Evolutionary conservation across 1,284 basidiomycete species (phyloP), one percentile per base, ranked within the genome.

Genomic region (Rhodotorula sp.): DNA sequence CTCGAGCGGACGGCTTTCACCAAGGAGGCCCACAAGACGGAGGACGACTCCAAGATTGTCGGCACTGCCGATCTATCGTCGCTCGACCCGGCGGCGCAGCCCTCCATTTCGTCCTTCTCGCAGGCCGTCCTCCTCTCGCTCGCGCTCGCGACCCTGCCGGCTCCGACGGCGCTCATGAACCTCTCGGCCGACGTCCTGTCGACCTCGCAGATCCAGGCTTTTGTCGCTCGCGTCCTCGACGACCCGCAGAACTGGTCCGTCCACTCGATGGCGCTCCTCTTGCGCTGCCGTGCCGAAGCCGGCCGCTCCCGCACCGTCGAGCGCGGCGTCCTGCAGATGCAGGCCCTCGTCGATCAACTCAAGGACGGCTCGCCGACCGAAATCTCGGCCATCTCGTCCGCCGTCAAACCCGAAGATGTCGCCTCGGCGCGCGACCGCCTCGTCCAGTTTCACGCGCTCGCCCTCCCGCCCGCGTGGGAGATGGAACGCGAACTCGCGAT

Each of bases 1-100:
- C 86, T 99, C 56, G 96, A 99, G 81, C 88, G 91, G 77, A 99
- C 95, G 6, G 86, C 90, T 77, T 99, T 93, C 80, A 93, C 93
- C 14, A 66, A 71, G 80, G 37, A 80, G 81, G 62, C 82, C 82
- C 37, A 80, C 33, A 5, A 17, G 18, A 7, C 37, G 20, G 60
- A 58, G 70, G 20, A 70, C 75, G 6, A 72, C 70, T 69, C 83
- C 91, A 69, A 69, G 80, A 29, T 5, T 17, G 37, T 42, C 37
- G 10, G 37, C 10, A 42, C 37, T 6, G 26, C 24, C 53, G 62
- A 62, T 44, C 72, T 82, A 4, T 74, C 78, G 1, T 88, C 90
- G 78, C 83, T 98, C 68, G 87, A 95, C 79, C 94, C 94, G 0
- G 84, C 88, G 8, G 82, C 87, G 20, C 96, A 97, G 79, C 93